These are phyloP conservation scores for Fonsecaea pugnacius DNA, from an alignment of 2,329 filamentous ascomycete genomes.

Conservation along the genomic window DNA sequence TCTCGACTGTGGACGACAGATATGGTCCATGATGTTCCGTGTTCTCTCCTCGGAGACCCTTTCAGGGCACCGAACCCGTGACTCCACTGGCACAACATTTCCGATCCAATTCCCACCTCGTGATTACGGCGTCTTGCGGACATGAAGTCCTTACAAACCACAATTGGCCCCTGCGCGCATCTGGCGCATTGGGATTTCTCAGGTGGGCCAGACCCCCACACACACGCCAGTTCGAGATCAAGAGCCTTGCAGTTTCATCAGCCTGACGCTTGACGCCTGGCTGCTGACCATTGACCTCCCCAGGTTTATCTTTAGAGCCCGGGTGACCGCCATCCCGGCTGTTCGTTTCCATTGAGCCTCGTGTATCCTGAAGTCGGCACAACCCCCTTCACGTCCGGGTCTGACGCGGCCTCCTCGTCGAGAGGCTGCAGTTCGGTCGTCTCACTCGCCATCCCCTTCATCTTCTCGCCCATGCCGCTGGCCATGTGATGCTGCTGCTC, in stretches of 20 bases:
- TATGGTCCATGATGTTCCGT: neutral
- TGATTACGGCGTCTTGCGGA: neutral
- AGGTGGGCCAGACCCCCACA: neutral
- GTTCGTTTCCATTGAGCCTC: neutral
- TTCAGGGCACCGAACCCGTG: neutral
- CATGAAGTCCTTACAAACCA: neutral
- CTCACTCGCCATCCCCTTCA: neutral
- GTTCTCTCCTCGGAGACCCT: no score
- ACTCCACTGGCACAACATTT: neutral
- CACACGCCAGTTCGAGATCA: conserved; percentile 10
- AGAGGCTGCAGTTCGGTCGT: conserved; percentile 9
- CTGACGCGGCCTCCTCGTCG: neutral
- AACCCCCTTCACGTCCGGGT: neutral
- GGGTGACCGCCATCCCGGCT: conserved; percentile 9
- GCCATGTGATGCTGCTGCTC: neutral
- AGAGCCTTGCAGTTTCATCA: conserved; percentile 4
- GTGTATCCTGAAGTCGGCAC: neutral
- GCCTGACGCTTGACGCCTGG: conserved; percentile 5
- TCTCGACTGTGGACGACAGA: neutral
- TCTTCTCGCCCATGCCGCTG: conserved; percentile 1
- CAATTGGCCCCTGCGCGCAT: neutral
- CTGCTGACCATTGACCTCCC: neutral
- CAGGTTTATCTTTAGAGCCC: conserved; percentile 11
- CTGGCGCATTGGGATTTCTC: neutral
- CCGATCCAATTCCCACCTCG: neutral